phyloP scores from a whole-genome alignment of 805 yeast species.

The Starmera quercuum region DNA sequence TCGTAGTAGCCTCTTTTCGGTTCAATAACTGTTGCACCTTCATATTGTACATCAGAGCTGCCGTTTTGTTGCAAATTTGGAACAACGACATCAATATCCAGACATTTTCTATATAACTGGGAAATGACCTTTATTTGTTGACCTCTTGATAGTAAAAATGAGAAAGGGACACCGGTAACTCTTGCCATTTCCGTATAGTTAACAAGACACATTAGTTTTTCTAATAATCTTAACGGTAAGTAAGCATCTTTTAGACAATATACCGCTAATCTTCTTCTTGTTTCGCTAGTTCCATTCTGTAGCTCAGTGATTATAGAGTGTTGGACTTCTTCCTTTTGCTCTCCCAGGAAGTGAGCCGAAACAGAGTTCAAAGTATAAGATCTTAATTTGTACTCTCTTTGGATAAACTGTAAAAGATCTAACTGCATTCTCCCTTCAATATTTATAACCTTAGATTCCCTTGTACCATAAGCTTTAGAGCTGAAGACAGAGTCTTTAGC shows the following conservation, averaged over 20 bases:
- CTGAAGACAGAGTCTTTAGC: slow-evolving; percentile 77
- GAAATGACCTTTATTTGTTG: slow-evolving; percentile 97
- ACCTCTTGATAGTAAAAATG: slow-evolving; percentile 82
- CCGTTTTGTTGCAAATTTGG: slow-evolving; percentile 83
- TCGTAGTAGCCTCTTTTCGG: slow-evolving; percentile 94
- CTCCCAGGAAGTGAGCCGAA: slow-evolving; percentile 86
- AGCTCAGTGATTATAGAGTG: slow-evolving; percentile 93
- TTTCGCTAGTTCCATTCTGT: slow-evolving; percentile 87
- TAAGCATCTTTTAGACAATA: slow-evolving; percentile 96
- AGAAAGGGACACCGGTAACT: slow-evolving; percentile 97
- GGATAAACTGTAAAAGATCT: slow-evolving; percentile 86
- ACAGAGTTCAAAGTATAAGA: slow-evolving; percentile 94
- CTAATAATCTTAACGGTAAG: slow-evolving; percentile 78
- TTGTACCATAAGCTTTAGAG: slow-evolving; percentile 93
- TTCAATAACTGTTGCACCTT: slow-evolving; percentile 98
- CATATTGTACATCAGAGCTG: slow-evolving; percentile 82
- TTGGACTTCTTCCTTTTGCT: slow-evolving; percentile 97
- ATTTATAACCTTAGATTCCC: slow-evolving; percentile 85
- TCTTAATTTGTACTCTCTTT: slow-evolving; percentile 90
- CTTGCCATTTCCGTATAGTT: slow-evolving; percentile 99
- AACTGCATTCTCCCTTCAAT: slow-evolving; percentile 95
- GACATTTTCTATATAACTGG: slow-evolving; percentile 88
- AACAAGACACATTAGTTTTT: slow-evolving; percentile 91
- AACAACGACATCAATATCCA: slow-evolving; percentile 76
- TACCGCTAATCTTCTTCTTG: slow-evolving; percentile 92